Evolutionary conservation across 202 grass and related monocot species (phyloP), one percentile per base, ranked within the genome.

Genomic region (Cymbopogon flexuosus): DNA sequence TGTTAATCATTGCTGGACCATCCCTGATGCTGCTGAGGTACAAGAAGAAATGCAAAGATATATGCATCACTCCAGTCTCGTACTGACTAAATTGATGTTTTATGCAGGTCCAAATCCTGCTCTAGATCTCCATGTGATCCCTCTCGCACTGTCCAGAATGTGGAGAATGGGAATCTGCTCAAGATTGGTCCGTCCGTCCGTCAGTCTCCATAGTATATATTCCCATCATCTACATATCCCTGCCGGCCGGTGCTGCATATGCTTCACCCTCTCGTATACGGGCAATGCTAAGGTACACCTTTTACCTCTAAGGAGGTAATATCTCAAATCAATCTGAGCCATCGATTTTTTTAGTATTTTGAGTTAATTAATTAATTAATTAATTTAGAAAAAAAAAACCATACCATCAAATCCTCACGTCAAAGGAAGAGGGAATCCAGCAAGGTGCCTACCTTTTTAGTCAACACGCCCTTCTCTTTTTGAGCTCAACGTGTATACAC

Each of bases 111-210:
- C 73, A 86, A 82, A 89, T 82, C 79, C 73, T 24, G 30, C 10
- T 9, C 52, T 79, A 89, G 61, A 79, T 82, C 61, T 73, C 41
- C 68, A 62, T 56, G 61, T 74, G 66, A 89, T 85, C 61, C 72
- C 65, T 82, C 83, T 62, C 36, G 68, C 80, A 81, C 75, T 74
- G 81, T 83, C 83, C 22, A 63, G 49, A 81, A 79, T 82, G 78
- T 66, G 78, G 33, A 13, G 35, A 68, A 85, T n/a, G 31, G n/a
- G 51, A 30, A 68, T 75, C 65, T 31, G 47, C 36, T 37, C 61
- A 75, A 65, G 67, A 36, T 62, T 82, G 83, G n/a, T 60, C 66
- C 51, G 24, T 60, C 66, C 40, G 24, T 68, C 22, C 40, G 24
- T 68, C 30, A 78, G 76, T 60, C 51, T 68, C 22, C 33, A 62